Evolutionary conservation across 2,329 filamentous ascomycete genomes (phyloP).

Genomic region (Aspergillus sp.): DNA sequence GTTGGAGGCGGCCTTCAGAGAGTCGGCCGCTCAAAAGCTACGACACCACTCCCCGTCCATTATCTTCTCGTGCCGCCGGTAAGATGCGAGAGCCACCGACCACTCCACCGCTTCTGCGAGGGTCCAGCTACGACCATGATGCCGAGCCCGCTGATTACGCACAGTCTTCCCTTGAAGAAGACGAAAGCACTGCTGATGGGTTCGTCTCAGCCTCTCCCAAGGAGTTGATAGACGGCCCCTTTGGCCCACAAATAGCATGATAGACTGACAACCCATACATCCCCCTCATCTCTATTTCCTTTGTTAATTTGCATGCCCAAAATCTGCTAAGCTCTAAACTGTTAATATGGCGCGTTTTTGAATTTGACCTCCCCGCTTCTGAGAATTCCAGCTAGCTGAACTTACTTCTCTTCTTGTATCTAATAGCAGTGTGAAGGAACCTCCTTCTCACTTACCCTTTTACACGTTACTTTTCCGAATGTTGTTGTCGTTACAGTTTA

Average conservation of each 20-base stretch:
- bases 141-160: conserved; percentile 53
- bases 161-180: conserved; percentile 50
- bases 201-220: conserved; percentile 36
- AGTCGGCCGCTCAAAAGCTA: conserved; percentile 34
- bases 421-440: conserved; percentile 5
- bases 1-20: conserved; percentile 32
- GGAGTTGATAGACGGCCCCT: conserved; percentile 28
- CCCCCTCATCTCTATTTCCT: conserved; percentile 3
- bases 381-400: conserved; percentile 4
- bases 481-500: conserved; percentile 3
- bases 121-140: conserved; percentile 59
- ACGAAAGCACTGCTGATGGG: conserved; percentile 49
- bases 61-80: conserved; percentile 32
- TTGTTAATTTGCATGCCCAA: conserved; percentile 7
- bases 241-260: conserved; percentile 30
- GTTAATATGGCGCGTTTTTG: conserved; percentile 3
- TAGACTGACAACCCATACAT: conserved; percentile 14
- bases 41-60: conserved; percentile 28
- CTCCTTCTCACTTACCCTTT: conserved; percentile 2
- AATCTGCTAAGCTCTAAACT: background rate
- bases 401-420: conserved; percentile 7
- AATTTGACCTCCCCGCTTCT: background rate
- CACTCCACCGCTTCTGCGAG: conserved; percentile 57
- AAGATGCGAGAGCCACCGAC: conserved; percentile 36
- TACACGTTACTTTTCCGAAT: background rate